These are phyloP conservation scores for Rutstroemia sp. DNA, from an alignment of 2,329 filamentous ascomycete species.

Conservation along the genomic window DNA sequence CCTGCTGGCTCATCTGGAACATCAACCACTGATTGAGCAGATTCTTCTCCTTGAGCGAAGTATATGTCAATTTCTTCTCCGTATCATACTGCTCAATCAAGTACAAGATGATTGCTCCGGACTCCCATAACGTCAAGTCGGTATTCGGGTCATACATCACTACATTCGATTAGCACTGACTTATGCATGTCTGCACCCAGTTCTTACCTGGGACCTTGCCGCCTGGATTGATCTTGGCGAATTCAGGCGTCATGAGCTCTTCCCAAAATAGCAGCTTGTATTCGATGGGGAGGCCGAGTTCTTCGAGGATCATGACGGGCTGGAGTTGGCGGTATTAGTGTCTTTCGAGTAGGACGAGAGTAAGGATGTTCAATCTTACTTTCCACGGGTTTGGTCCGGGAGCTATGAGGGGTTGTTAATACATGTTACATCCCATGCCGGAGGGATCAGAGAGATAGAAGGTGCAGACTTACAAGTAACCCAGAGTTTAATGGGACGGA, in stretches of 20 bases:
- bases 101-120: conserved; percentile 39
- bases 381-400: not conserved
- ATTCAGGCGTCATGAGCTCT: conserved; percentile 35
- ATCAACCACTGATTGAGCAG: conserved; percentile 32
- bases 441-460: not conserved
- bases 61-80: conserved; percentile 31
- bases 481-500: not conserved
- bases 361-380: not conserved
- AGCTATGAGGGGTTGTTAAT: not conserved
- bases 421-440: not conserved
- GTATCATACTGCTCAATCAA: conserved; percentile 36
- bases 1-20: conserved; percentile 30
- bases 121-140: conserved; percentile 38
- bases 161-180: not conserved
- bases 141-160: conserved; percentile 31
- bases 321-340: not conserved
- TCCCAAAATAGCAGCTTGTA: conserved; percentile 30
- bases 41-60: conserved; percentile 26
- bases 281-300: conserved; percentile 36
- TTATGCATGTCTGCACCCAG: not conserved
- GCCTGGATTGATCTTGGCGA: conserved; percentile 28
- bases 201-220: conserved; percentile 21
- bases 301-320: conserved; percentile 34
- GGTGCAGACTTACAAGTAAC: not conserved
- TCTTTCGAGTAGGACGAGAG: not conserved